These are phyloP conservation scores for Harringtonia aguacate DNA, from an alignment of 2,329 filamentous ascomycete species.

Conservation along the genomic window DNA sequence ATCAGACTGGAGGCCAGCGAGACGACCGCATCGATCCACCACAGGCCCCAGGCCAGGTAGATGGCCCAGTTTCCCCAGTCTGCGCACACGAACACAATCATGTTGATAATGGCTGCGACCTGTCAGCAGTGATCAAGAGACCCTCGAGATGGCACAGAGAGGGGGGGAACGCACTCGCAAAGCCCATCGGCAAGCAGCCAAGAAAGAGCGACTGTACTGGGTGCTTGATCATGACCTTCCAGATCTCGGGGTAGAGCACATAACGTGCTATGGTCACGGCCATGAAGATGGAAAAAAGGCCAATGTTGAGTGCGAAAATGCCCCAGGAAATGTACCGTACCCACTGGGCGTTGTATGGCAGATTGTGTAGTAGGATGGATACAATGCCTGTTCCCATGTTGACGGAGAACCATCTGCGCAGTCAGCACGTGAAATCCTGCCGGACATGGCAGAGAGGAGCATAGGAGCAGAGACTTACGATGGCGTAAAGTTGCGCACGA, in stretches of 20 bases:
- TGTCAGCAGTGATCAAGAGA: neutral
- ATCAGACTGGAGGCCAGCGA: constrained; percentile 34
- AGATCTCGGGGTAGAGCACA: constrained; percentile 48
- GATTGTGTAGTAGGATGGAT: constrained; percentile 43
- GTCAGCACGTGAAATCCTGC: neutral
- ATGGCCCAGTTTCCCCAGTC: constrained; percentile 45
- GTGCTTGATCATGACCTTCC: constrained; percentile 48
- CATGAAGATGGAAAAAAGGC: constrained; percentile 40
- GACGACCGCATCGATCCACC: constrained; percentile 39
- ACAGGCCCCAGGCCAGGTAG: constrained; percentile 39
- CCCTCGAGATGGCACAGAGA: neutral
- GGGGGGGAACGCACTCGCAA: constrained; percentile 29
- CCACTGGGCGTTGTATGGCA: constrained; percentile 45
- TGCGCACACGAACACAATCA: constrained; percentile 46
- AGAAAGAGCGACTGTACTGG: constrained; percentile 53
- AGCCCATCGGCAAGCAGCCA: constrained; percentile 51
- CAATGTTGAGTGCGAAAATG: constrained; percentile 45
- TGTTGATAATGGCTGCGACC: constrained; percentile 40
- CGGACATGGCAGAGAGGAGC: neutral
- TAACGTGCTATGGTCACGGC: constrained; percentile 45
- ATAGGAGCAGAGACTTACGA: constrained; percentile 20
- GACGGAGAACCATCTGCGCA: constrained; percentile 33
- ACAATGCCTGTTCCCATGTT: constrained; percentile 58
- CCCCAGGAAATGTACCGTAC: constrained; percentile 42
- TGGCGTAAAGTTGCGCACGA: constrained; percentile 33